Percentiles rank a stretch among this genome's conserved stretches.
Conservation (phyloP, 2,329 filamentous ascomycete species). For the Bipolaris victoriae region DNA sequence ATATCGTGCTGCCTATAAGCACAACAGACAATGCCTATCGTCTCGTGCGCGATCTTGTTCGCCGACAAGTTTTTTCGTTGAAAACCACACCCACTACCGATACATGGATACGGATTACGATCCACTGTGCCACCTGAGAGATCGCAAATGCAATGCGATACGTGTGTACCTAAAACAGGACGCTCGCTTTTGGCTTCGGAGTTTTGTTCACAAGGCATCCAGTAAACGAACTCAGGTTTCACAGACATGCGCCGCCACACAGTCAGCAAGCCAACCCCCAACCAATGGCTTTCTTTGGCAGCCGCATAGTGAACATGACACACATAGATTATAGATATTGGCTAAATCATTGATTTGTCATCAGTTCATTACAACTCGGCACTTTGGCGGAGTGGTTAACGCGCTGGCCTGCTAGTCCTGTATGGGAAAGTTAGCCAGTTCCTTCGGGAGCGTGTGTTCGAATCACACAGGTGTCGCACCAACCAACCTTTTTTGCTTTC, state of each 20-base stretch:
- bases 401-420: conserved; percentile 35
- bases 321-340: neutral
- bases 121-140: neutral
- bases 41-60: neutral
- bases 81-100: neutral
- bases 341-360: neutral
- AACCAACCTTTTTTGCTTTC: conserved; percentile 10
- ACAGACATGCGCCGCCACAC: neutral
- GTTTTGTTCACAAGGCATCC: neutral
- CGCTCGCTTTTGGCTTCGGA: neutral
- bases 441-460: conserved; percentile 39
- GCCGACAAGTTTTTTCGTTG: neutral
- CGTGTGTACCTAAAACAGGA: neutral
- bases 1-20: neutral
- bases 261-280: too few species aligned
- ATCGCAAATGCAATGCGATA: neutral
- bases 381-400: conserved; percentile 31
- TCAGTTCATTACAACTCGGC: conserved; percentile 6
- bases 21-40: neutral
- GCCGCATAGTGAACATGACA: too few species aligned
- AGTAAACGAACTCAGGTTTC: neutral
- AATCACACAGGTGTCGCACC: conserved; percentile 36
- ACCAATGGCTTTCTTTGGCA: too few species aligned
- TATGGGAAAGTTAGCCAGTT: conserved; percentile 30
- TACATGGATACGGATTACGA: neutral